A percentile compares a stretch with the other conserved stretches of the same genome.
These are phyloP conservation scores for Epichloe brachyelytri DNA, from an alignment of 2,329 filamentous ascomycete genomes.

Conservation along the genomic window DNA sequence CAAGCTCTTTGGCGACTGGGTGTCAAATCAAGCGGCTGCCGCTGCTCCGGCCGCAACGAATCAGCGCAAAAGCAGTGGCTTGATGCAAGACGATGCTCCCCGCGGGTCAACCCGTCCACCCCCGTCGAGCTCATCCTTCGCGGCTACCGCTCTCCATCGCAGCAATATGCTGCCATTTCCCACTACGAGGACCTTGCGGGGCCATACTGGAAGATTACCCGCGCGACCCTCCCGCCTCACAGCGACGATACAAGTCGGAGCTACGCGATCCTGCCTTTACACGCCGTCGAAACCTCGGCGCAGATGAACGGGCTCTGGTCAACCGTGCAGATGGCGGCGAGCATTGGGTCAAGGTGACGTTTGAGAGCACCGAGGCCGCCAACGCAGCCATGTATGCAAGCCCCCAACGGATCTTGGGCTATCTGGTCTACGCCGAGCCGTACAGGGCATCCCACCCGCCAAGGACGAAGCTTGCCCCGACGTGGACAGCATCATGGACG, in stretches of 20 bases:
- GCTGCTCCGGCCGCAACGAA: slow-evolving; percentile 13
- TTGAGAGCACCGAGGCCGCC: slow-evolving; percentile 60
- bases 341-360: slow-evolving; percentile 86
- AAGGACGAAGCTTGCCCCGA: slow-evolving; percentile 52
- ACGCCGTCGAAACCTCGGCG: slow-evolving; percentile 49
- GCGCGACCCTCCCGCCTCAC: slow-evolving; percentile 62
- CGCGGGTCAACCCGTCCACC: slow-evolving; percentile 24
- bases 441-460: slow-evolving; percentile 53
- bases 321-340: slow-evolving; percentile 71
- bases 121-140: slow-evolving; percentile 71
- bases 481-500: slow-evolving; percentile 25
- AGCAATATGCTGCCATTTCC: slow-evolving; percentile 77
- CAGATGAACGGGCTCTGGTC: slow-evolving; percentile 64
- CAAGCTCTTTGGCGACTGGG: slow-evolving; percentile 46
- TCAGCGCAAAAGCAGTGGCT: slow-evolving; percentile 24
- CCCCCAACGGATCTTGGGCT: slow-evolving; percentile 58
- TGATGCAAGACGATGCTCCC: slow-evolving; percentile 26
- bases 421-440: slow-evolving; percentile 57
- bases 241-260: slow-evolving; percentile 59
- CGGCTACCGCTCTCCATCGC: slow-evolving; percentile 53
- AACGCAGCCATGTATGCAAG: slow-evolving; percentile 57
- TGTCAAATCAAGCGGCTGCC: slow-evolving; percentile 34
- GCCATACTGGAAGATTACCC: slow-evolving; percentile 88
- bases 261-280: slow-evolving; percentile 61
- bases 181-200: slow-evolving; percentile 78